Base-by-base conservation (phyloP, 495 filamentous ascomycete species). In the Annulohypoxylon bovei region DNA sequence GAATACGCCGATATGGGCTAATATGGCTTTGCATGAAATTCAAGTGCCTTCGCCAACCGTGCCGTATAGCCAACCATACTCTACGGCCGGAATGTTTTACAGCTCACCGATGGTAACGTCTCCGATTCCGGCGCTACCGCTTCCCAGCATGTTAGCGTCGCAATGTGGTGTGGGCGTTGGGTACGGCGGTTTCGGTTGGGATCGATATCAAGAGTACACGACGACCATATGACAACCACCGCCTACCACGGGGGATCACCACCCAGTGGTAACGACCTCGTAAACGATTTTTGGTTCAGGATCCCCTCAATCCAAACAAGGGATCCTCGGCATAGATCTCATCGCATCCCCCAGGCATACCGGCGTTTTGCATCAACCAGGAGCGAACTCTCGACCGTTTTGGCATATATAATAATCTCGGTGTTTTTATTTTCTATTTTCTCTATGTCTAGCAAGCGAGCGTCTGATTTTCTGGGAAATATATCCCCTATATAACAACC, bases 111-210 rank as follows among this genome's bases (percentile, higher is more conserved):
- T 82, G 70, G 82, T 84, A 62, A 88, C 76, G 80, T 92, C 92
- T 39, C 87, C 90, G 61, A 89, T 97, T 68, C 89, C 93, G 32
- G 81, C 88, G 12, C 88, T 97, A 22, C 93, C 94, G 49, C 85
- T 99, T 32, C 95, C 95, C 18, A 98, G 95, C 82, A 91, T 93
- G 88, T 86, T 98, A 53, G 87, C 92, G 65, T 86, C 87, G 75
- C 92, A 93, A 78, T 99, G 95, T 82, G 91, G 93, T 75, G 88
- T 88, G 61, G 88, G 89, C 79, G 79, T 85, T 66, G 46, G 92
- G 14, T 94, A 91, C 79, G 89, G 88, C 72, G 84, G 87, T 55
- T 93, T 93, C 77, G 90, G 87, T 64, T 97, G 95, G 93, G 90
- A 90, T 73, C 81, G 85, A 62, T 89, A 86, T 71, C 85, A 87